These are phyloP conservation scores for Syzygium grande DNA, from an alignment of 345 rosid species.

Conservation along the genomic window DNA sequence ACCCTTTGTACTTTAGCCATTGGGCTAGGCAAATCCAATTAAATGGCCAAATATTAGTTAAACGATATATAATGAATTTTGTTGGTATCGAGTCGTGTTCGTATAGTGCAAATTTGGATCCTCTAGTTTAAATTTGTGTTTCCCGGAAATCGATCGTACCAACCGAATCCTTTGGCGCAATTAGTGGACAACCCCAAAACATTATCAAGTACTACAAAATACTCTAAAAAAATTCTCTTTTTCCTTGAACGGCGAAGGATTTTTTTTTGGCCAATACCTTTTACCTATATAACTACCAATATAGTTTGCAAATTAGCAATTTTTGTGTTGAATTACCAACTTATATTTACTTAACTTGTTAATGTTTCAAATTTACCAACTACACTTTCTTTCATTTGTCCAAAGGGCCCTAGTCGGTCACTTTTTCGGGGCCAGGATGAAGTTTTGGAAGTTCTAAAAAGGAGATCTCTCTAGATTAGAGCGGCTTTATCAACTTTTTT, in stretches of 20 bases:
- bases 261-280: not conserved
- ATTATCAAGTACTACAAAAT: not conserved
- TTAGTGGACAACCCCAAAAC: not conserved
- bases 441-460: not conserved
- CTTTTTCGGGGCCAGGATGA: not conserved
- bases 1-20: too few species aligned
- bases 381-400: not conserved
- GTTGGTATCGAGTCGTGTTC: too few species aligned
- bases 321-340: not conserved
- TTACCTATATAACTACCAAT: not conserved
- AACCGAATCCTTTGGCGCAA: not conserved
- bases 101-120: not conserved
- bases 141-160: not conserved
- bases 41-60: too few species aligned
- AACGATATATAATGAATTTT: too few species aligned
- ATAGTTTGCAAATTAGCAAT: not conserved
- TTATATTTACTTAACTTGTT: not conserved
- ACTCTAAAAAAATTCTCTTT: not conserved
- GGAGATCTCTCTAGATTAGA: not conserved
- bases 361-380: not conserved
- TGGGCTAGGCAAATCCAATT: not conserved
- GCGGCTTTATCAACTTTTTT: not conserved
- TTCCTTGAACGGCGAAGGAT: not conserved
- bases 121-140: not conserved
- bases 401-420: fast-evolving